Evolutionary conservation across 345 rosid genomes (phyloP).

Genomic region (Psidium guajava): DNA sequence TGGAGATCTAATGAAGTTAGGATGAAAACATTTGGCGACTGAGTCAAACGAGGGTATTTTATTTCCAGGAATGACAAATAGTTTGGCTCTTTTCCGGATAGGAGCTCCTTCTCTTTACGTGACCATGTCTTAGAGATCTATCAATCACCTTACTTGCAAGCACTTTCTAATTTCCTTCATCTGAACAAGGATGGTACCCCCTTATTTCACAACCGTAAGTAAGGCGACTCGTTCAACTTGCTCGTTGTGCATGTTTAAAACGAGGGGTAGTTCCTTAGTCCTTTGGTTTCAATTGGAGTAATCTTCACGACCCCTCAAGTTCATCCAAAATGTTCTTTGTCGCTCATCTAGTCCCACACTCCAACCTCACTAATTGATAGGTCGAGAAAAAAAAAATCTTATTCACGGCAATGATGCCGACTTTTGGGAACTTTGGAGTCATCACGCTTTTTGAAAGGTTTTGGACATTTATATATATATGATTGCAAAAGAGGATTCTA

Average conservation of each 20-base stretch:
- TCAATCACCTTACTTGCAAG: not conserved
- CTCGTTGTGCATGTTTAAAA: not conserved
- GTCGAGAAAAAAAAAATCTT: not conserved
- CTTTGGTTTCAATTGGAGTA: not conserved
- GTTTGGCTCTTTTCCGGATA: not conserved
- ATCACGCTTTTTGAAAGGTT: not conserved
- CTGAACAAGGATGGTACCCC: not conserved
- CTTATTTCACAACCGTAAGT: not conserved
- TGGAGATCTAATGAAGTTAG: too few species aligned
- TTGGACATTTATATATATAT: not conserved
- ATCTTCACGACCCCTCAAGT: not conserved
- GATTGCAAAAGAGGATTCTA: not conserved
- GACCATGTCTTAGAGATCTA: not conserved
- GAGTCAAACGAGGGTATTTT: not conserved
- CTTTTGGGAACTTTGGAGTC: not conserved
- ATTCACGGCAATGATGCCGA: not conserved
- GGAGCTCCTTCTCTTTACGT: not conserved
- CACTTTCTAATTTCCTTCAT: not conserved
- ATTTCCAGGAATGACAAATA: not conserved
- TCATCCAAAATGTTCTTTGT: not conserved
- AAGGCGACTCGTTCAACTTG: not conserved
- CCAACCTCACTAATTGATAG: not conserved
- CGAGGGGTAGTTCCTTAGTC: not conserved
- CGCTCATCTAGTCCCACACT: not conserved
- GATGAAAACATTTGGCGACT: not conserved